Evolutionary conservation across 2,329 filamentous ascomycete genomes (phyloP), one percentile per base, ranked within the genome.

Genomic region (Alternaria longipes): DNA sequence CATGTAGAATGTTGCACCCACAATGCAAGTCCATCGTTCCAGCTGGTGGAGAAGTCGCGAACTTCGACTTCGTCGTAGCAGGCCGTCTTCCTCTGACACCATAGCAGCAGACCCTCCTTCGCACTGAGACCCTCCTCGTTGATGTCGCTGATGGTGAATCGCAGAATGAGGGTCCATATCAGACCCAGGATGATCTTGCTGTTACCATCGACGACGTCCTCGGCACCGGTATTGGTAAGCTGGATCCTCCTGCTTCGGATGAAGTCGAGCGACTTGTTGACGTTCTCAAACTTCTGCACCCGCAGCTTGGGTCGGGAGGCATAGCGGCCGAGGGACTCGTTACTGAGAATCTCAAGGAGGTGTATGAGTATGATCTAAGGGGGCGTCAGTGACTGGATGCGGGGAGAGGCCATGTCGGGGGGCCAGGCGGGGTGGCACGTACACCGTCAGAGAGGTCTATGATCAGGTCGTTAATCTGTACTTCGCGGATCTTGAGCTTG

Each of bases 111-210:
- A 65, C 95, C 95, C 78, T 98, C 95, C 80, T 98, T 97, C 60
- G 95, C 95, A 54, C 94, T 97, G 88, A 98, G 90, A 67, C 95
- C 95, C 84, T 97, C 95, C 79, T 94, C 91, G 78, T 96, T 98
- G 83, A 99, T 99, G 80, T 99, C 95, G 79, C 91, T 97, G 78
- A 99, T 99, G 70, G 95, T 99, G 80, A 99, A 99, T 52, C 95
- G 88, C 68, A 97, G 84, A 90, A 99, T 99, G 65, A 99, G 85
- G 6, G 94, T 99, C 95, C 95, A 99, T 80, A 99, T 97, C 71
- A 99, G 84, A 30, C 95, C 95, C 30, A 99, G 85, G 62, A 98
- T 97, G 75, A 99, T 97, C 85, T 98, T 99, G 70, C 91, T 88
- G 80, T 98, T 99, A 36, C 95, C 95, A 79, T 99, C 94, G 30